Conservation (phyloP, 306 rosid species). For the Mimosa pudica region DNA sequence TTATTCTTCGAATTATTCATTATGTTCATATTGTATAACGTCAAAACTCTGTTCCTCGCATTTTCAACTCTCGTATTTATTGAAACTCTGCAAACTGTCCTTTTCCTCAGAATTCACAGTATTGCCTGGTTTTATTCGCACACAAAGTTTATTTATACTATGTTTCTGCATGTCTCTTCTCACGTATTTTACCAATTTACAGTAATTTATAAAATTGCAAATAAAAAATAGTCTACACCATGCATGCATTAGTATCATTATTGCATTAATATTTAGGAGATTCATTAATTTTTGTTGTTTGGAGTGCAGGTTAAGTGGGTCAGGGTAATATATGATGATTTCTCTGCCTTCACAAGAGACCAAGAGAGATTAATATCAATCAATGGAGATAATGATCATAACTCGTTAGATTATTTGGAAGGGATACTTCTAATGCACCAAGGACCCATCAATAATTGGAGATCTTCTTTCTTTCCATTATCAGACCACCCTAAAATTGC, state of each 20-base stretch:
- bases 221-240: neutral
- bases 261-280: constrained; percentile 4
- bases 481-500: constrained; percentile 67
- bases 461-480: constrained; percentile 87
- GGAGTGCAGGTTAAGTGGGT: constrained; percentile 73
- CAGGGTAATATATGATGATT: constrained; percentile 67
- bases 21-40: neutral
- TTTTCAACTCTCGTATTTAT: constrained; percentile 17
- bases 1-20: constrained; percentile 29
- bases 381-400: constrained; percentile 44
- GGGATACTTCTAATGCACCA: constrained; percentile 73
- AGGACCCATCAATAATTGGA: constrained; percentile 81
- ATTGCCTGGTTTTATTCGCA: constrained; percentile 1
- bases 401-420: constrained; percentile 67
- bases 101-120: constrained; percentile 22
- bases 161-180: constrained; percentile 20
- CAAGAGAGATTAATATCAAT: constrained; percentile 55
- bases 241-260: constrained; percentile 8
- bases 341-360: constrained; percentile 51
- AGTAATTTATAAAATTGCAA: too few relatives aligned
- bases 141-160: constrained; percentile 5
- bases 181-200: neutral
- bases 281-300: constrained; percentile 1
- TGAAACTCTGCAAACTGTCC: constrained; percentile 21
- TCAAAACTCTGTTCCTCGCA: constrained; percentile 33